These are phyloP conservation scores for Anthracocystis walkeri DNA, from an alignment of 1,284 basidiomycete genomes.

Conservation along the genomic window DNA sequence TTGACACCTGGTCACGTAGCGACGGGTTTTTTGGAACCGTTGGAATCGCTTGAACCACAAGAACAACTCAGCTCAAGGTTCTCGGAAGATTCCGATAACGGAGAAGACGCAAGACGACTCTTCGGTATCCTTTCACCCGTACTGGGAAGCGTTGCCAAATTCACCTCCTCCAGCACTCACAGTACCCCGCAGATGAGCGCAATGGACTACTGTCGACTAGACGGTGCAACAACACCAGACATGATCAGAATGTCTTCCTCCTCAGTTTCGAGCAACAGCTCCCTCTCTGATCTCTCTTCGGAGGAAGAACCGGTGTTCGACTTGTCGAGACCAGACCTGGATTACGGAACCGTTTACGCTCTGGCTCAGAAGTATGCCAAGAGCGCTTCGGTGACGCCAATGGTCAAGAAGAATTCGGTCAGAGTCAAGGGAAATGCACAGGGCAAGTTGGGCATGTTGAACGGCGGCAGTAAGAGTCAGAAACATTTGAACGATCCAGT, in stretches of 20 bases:
- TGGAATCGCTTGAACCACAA: background rate
- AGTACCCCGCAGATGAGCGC: background rate
- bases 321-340: conserved; percentile 17
- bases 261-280: conserved; percentile 20
- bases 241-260: conserved; percentile 20
- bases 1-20: conserved; percentile 28
- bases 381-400: background rate
- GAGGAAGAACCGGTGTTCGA: conserved; percentile 36
- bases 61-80: conserved; percentile 17
- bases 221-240: conserved; percentile 16
- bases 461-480: background rate
- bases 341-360: conserved; percentile 9
- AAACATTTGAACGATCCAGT: conserved; percentile 7
- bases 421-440: no score
- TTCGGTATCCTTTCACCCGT: conserved; percentile 8
- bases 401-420: background rate
- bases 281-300: conserved; percentile 15
- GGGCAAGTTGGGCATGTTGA: no score
- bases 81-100: conserved; percentile 29
- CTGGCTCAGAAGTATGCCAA: conserved; percentile 17
- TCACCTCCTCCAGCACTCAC: background rate
- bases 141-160: conserved; percentile 10
- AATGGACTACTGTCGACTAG: background rate
- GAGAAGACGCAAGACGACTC: conserved; percentile 10
- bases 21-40: background rate